These are phyloP conservation scores for Bipolaris gigantea DNA, from an alignment of 2,329 filamentous ascomycete species.

Conservation along the genomic window DNA sequence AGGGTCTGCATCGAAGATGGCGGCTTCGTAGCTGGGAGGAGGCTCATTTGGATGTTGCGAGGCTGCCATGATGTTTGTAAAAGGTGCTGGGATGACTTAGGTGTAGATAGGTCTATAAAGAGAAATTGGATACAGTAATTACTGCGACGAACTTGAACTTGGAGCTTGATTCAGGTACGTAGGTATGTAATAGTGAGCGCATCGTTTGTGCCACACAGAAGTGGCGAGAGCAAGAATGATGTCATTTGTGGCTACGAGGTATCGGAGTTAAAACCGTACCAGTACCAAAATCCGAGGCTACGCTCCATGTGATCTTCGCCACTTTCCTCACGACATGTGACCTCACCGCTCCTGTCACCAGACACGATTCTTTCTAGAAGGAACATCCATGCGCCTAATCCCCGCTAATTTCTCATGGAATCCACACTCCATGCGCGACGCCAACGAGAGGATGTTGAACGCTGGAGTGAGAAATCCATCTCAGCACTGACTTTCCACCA, in stretches of 20 bases:
- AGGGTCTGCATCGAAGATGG: slow-evolving; percentile 30
- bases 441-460: neutral
- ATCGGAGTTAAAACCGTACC: neutral
- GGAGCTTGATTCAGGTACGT: neutral
- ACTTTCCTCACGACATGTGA: neutral
- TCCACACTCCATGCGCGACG: neutral
- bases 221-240: slow-evolving; percentile 5
- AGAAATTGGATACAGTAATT: neutral
- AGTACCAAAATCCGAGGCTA: neutral
- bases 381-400: neutral
- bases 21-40: slow-evolving; percentile 41
- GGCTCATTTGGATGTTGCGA: slow-evolving; percentile 31
- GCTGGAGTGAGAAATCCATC: neutral
- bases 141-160: neutral
- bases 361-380: neutral
- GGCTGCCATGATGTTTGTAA: slow-evolving; percentile 21
- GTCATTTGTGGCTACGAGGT: slow-evolving; percentile 9
- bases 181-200: neutral
- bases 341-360: neutral
- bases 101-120: neutral
- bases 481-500: slow-evolving; percentile 2
- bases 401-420: neutral
- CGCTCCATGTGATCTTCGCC: slow-evolving; percentile 6
- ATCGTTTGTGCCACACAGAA: neutral
- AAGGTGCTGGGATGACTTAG: neutral